Evolutionary conservation across 1,139 yeast species (phyloP), one percentile per base, ranked within the genome.

Genomic region (Suhomyces choctaworum): DNA sequence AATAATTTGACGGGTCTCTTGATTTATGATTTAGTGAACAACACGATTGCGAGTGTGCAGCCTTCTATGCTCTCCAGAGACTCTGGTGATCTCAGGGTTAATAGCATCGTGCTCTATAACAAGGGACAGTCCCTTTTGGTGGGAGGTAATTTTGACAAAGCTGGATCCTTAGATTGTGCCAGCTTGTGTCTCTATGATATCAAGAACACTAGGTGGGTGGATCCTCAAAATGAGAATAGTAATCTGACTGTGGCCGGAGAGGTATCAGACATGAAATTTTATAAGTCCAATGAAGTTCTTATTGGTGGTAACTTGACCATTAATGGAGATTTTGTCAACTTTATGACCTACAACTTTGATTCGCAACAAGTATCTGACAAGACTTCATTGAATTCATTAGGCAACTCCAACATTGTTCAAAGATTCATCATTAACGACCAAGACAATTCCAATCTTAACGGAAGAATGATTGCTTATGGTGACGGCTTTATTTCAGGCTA

Each of bases 131-230:
- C 73, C 16, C 56, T 89, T 13, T 66, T 88, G 25, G 84, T 87
- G 8, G 96, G 87, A 31, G 98, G 98, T 14, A 68, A 78, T 30
- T 87, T 87, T 51, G 72, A 70, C 20, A 58, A 66, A 23, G 82
- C 84, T 3, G 82, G 85, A 0, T 66, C 80, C 7, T 61, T 76
- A 42, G 62, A 66, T 29, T 88, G 96, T 60, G 60, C 66, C 2
- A 75, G 80, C 2, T 59, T 88, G 32, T 87, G 96, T 54, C 63
- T 84, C 27, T 88, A 79, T 54, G 84, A 83, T 47, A 58, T 82
- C 39, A 56, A 61, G 3, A 65, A 66, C 27, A 71, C 73, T 4
- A 66, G 76, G 30, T 82, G 87, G 92, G 65, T 62, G 27, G 62
- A 51, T 34, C 77, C 78, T 2, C 66, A 71, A 28, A 60, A 67